Percentiles rank a stretch among this genome's conserved stretches.
Evolutionary conservation across 2,329 filamentous ascomycete species (phyloP).

Genomic region (Fusarium begoniae): DNA sequence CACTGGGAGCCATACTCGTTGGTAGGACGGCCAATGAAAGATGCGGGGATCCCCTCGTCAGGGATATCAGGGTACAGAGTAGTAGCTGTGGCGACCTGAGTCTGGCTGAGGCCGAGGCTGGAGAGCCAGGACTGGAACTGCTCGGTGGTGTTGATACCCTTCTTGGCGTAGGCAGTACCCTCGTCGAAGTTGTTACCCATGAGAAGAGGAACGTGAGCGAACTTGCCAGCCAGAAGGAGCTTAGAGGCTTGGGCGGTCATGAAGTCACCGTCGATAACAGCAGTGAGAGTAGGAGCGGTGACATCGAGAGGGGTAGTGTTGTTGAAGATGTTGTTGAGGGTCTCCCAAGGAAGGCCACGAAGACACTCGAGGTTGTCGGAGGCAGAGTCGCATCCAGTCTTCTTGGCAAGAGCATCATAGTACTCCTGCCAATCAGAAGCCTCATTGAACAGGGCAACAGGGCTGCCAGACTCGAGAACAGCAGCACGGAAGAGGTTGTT

Average conservation of each 20-base stretch:
- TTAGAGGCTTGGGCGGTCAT: constrained; percentile 55
- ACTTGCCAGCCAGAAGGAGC: constrained; percentile 65
- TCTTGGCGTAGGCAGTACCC: constrained; percentile 63
- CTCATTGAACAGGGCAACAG: constrained; percentile 41
- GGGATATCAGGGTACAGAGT: constrained; percentile 61
- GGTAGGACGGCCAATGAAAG: constrained; percentile 46
- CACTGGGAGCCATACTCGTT: constrained; percentile 56
- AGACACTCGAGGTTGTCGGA: constrained; percentile 45
- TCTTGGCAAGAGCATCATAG: constrained; percentile 44
- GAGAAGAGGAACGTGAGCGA: constrained; percentile 71
- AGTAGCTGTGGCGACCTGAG: constrained; percentile 44
- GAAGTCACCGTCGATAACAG: constrained; percentile 51
- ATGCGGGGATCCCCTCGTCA: constrained; percentile 57
- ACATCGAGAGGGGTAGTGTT: constrained; percentile 29
- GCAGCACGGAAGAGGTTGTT: constrained; percentile 63
- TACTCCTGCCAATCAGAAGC: constrained; percentile 39
- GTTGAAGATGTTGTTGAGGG: constrained; percentile 45
- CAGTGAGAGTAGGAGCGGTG: constrained; percentile 23
- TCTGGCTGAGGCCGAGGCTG: constrained; percentile 35
- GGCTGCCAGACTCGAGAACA: constrained; percentile 59
- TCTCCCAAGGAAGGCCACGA: constrained; percentile 43
- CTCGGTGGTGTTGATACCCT: constrained; percentile 62
- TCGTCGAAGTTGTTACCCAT: constrained; percentile 72
- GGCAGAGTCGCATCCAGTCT: constrained; percentile 36
- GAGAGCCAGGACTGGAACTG: constrained; percentile 53